Evolutionary conservation across 768 basidiomycete genomes (phyloP).

Genomic region (Pisolithus marmoratus): DNA sequence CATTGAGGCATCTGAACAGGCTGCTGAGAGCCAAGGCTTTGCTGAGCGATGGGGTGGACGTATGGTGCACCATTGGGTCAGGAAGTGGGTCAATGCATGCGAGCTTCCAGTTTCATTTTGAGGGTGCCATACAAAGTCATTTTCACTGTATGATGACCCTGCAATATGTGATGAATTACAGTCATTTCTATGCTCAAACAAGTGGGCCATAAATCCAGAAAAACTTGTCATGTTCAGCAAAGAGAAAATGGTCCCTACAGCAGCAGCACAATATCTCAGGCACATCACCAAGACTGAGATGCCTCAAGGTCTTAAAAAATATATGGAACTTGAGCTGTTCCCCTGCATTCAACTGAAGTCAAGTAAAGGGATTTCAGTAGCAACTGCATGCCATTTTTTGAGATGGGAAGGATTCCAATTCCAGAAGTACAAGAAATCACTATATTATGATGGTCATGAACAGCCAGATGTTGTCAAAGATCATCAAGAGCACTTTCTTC

Average conservation of each 20-base stretch:
- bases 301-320: conserved; percentile 8
- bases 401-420: conserved; percentile 20
- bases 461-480: conserved; percentile 31
- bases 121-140: conserved; percentile 3
- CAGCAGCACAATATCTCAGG: conserved; percentile 24
- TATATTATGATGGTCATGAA: conserved; percentile 37
- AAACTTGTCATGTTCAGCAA: conserved; percentile 26
- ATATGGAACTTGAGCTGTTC: conserved; percentile 7
- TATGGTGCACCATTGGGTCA: conserved; percentile 21
- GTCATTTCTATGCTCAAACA: neutral
- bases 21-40: conserved; percentile 29
- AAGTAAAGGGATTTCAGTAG: neutral
- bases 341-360: neutral
- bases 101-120: neutral
- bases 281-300: too few relatives aligned
- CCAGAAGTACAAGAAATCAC: conserved; percentile 23
- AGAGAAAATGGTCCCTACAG: conserved; percentile 21
- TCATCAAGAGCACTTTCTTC: conserved; percentile 10
- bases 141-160: conserved; percentile 1
- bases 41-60: conserved; percentile 25
- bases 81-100: conserved; percentile 3
- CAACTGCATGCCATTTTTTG: neutral
- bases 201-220: too few relatives aligned
- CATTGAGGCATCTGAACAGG: too few relatives aligned
- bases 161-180: neutral